Conservation (phyloP, 768 basidiomycete species). For the Psilocybe subaeruginosa region DNA sequence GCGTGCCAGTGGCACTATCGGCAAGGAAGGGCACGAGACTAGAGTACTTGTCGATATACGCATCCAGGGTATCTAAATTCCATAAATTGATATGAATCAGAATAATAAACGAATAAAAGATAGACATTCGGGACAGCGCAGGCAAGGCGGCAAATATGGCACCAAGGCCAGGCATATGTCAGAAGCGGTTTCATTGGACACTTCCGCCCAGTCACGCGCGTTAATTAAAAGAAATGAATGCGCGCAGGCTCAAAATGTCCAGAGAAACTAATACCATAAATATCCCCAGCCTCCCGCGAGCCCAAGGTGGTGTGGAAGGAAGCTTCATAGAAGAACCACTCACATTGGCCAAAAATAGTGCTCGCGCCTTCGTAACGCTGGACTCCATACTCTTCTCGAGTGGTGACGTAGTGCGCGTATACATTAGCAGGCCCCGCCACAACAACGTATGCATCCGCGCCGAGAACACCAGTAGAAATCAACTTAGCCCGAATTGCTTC, state of each 20-base stretch:
- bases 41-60: constrained; percentile 77
- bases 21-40: constrained; percentile 67
- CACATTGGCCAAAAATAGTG: constrained; percentile 76
- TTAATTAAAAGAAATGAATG: constrained; percentile 16
- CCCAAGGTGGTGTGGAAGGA: neutral
- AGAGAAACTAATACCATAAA: constrained; percentile 10
- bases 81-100: constrained; percentile 14
- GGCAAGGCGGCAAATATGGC: constrained; percentile 6
- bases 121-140: constrained; percentile 8
- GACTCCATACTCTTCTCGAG: constrained; percentile 70
- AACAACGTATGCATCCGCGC: constrained; percentile 73
- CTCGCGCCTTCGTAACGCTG: constrained; percentile 86
- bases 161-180: constrained; percentile 15
- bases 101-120: constrained; percentile 6
- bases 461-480: constrained; percentile 65
- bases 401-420: constrained; percentile 76
- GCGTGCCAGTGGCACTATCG: constrained; percentile 46
- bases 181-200: constrained; percentile 13
- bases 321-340: constrained; percentile 26
- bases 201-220: constrained; percentile 19
- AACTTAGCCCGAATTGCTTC: constrained; percentile 68
- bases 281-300: constrained; percentile 2
- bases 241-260: constrained; percentile 10
- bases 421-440: constrained; percentile 84
- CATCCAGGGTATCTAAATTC: constrained; percentile 67